phyloP scores from a whole-genome alignment of 1,139 yeast species.

The Diutina mesorugosa region DNA sequence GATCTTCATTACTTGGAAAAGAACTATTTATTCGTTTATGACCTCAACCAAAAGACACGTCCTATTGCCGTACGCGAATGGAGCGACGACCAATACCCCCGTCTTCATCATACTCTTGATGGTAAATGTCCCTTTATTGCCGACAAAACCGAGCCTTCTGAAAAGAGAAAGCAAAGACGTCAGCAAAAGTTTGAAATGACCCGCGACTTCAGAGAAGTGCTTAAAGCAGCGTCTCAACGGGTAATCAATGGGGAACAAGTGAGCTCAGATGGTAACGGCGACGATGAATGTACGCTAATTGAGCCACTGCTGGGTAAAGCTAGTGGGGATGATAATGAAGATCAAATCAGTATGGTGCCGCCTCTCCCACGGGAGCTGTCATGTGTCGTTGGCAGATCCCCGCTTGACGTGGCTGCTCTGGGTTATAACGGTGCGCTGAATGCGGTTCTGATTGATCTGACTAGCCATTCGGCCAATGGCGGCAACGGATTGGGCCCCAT shows the following conservation, averaged over 20 bases:
- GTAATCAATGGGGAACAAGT: constrained; percentile 6
- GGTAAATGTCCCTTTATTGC: constrained; percentile 66
- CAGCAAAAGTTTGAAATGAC: constrained; percentile 23
- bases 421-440: constrained; percentile 61
- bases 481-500: constrained; percentile 66
- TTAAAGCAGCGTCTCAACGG: background rate
- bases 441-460: constrained; percentile 26
- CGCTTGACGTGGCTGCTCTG: constrained; percentile 59
- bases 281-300: background rate
- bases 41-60: constrained; percentile 62
- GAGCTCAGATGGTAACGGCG: constrained; percentile 8
- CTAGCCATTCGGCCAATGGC: constrained; percentile 19
- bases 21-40: constrained; percentile 65
- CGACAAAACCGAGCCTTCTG: constrained; percentile 21
- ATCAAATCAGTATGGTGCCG: background rate
- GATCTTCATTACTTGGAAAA: constrained; percentile 70
- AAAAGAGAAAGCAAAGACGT: constrained; percentile 6
- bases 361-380: background rate
- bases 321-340: background rate
- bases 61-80: constrained; percentile 83
- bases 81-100: constrained; percentile 35
- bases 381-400: background rate
- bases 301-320: background rate
- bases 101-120: constrained; percentile 33
- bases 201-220: constrained; percentile 20